These are phyloP conservation scores for Bretschneidera sinensis DNA, from an alignment of 345 rosid genomes.

Conservation along the genomic window DNA sequence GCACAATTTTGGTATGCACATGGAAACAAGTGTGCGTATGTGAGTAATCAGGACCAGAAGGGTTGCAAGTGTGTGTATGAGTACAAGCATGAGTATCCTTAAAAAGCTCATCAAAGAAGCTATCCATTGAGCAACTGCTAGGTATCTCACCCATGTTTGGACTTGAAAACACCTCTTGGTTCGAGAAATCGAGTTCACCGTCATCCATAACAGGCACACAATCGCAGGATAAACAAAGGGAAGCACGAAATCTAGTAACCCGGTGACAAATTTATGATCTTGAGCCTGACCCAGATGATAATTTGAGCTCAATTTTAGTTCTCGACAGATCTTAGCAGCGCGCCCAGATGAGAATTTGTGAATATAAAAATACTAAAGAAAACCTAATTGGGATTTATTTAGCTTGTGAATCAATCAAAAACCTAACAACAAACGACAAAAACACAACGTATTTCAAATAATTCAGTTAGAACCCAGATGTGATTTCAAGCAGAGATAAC, in stretches of 20 bases:
- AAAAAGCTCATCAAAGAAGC: conserved; percentile 60
- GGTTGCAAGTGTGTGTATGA: conserved; percentile 91
- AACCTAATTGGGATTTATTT: neutral
- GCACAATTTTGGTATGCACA: conserved; percentile 80
- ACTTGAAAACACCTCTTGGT: conserved; percentile 61
- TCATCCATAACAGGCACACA: conserved; percentile 55
- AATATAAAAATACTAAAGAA: conserved; percentile 1
- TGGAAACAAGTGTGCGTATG: conserved; percentile 93
- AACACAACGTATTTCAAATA: neutral
- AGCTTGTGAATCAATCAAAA: neutral
- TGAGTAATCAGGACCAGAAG: conserved; percentile 82
- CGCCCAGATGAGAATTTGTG: conserved; percentile 1
- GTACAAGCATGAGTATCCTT: conserved; percentile 79
- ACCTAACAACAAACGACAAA: neutral
- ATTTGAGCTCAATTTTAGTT: conserved; percentile 10
- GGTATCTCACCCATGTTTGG: conserved; percentile 58
- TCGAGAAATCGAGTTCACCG: conserved; percentile 87
- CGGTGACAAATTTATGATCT: conserved; percentile 14
- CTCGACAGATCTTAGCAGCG: neutral
- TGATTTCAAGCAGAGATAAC: neutral
- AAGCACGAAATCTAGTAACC: neutral
- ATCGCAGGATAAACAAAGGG: neutral
- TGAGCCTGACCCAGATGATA: conserved; percentile 16
- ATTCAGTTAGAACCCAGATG: conserved; percentile 11
- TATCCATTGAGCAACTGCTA: conserved; percentile 66